These are phyloP conservation scores for Candida krabiensis DNA, from an alignment of 805 yeast genomes.

Conservation along the genomic window DNA sequence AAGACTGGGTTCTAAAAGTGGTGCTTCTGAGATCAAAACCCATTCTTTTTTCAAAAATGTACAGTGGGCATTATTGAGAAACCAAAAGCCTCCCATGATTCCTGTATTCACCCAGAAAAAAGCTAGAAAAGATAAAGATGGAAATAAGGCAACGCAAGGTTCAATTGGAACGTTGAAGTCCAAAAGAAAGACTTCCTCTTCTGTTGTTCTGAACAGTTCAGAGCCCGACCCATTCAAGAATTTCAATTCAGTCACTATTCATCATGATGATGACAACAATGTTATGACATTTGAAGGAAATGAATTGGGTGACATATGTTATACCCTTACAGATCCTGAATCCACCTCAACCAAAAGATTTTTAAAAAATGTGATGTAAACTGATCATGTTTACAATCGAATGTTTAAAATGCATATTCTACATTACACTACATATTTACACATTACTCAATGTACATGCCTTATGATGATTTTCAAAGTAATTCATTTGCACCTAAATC, in stretches of 20 bases:
- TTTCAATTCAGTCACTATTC: constrained; percentile 83
- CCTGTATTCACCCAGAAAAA: constrained; percentile 58
- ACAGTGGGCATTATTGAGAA: constrained; percentile 93
- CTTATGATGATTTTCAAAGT: too few relatives aligned
- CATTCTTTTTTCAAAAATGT: constrained; percentile 89
- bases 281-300: constrained; percentile 47
- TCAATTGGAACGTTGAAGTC: constrained; percentile 47
- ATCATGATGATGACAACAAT: constrained; percentile 59
- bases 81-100: constrained; percentile 93
- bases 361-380: too few relatives aligned
- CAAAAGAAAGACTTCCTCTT: constrained; percentile 31
- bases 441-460: too few relatives aligned
- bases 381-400: too few relatives aligned
- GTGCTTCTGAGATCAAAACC: constrained; percentile 91
- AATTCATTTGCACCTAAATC: too few relatives aligned
- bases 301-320: constrained; percentile 55
- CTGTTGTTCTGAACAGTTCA: constrained; percentile 19
- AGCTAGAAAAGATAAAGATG: constrained; percentile 17
- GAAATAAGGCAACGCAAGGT: constrained; percentile 20
- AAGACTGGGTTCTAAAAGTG: constrained; percentile 86
- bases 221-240: constrained; percentile 74
- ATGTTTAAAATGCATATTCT: too few relatives aligned
- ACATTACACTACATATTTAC: too few relatives aligned
- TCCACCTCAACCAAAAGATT: constrained; percentile 28
- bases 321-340: constrained; percentile 47